Percentiles rank a stretch among this genome's conserved stretches.
These are phyloP conservation scores for Setaria viridis DNA, from an alignment of 202 grass and related monocot genomes.

Conservation along the genomic window DNA sequence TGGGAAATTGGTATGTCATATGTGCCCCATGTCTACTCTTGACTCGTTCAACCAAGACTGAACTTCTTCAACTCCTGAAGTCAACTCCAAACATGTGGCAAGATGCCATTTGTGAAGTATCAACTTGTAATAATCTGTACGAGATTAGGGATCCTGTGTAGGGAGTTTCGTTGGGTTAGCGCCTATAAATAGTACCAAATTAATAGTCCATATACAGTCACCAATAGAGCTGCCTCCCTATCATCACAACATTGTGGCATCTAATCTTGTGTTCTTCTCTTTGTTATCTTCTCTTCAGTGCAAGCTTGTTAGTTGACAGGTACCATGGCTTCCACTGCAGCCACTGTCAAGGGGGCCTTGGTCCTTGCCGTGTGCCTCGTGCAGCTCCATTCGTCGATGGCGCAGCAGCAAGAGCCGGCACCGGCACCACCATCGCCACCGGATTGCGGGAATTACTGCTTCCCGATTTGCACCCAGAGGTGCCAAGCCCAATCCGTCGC, in stretches of 20 bases:
- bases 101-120: background rate
- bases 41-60: too few relatives aligned
- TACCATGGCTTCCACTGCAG: background rate
- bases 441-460: background rate
- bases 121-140: background rate
- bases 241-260: background rate
- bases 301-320: background rate
- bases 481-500: background rate
- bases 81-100: background rate
- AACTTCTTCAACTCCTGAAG: background rate
- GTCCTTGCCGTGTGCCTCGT: background rate
- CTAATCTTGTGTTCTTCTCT: background rate
- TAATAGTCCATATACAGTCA: background rate
- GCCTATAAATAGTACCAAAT: background rate
- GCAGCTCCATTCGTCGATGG: background rate
- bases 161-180: background rate
- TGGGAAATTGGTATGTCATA: too few relatives aligned
- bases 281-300: background rate
- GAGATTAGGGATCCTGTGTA: too few relatives aligned
- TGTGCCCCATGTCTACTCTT: too few relatives aligned
- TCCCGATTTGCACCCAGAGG: background rate
- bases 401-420: background rate
- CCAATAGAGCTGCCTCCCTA: background rate
- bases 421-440: background rate
- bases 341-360: background rate